These are phyloP conservation scores for Nannochloris sp. DNA, from an alignment of 139 green algal species.

Conservation along the genomic window DNA sequence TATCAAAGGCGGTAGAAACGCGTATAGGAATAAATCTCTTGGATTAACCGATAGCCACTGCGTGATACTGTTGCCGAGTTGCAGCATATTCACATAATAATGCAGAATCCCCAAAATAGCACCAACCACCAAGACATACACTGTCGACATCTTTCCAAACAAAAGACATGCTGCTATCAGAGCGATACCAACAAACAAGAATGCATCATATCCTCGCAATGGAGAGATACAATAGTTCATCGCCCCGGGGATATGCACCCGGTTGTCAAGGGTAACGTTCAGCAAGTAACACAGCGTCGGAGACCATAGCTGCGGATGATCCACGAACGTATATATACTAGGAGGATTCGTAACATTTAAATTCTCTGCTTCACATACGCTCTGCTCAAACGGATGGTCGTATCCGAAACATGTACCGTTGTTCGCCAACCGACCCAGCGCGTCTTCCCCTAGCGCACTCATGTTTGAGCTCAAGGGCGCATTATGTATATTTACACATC, in stretches of 20 bases:
- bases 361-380: slow-evolving; percentile 15
- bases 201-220: slow-evolving; percentile 20
- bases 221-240: slow-evolving; percentile 28
- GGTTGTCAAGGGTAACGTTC: slow-evolving; percentile 21
- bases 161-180: slow-evolving; percentile 26
- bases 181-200: slow-evolving; percentile 37
- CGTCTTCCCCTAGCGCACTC: too few species aligned
- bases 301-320: slow-evolving; percentile 17
- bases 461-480: too few species aligned
- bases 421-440: too few species aligned
- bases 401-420: too few species aligned
- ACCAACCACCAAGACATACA: slow-evolving; percentile 38
- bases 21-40: slow-evolving; percentile 72
- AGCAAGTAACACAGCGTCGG: slow-evolving; percentile 18
- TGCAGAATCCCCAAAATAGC: slow-evolving; percentile 42
- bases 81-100: slow-evolving; percentile 45
- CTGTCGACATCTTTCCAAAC: slow-evolving; percentile 36
- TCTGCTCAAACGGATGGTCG: slow-evolving; percentile 1
- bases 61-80: slow-evolving; percentile 61
- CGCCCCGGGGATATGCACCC: slow-evolving; percentile 10
- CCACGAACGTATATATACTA: slow-evolving; percentile 16
- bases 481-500: too few species aligned
- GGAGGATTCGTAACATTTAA: slow-evolving; percentile 27
- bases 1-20: slow-evolving; percentile 70
- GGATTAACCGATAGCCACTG: slow-evolving; percentile 57